These are phyloP conservation scores for Lipomyces yarrowii DNA, from an alignment of 1,139 yeast species.

Conservation along the genomic window DNA sequence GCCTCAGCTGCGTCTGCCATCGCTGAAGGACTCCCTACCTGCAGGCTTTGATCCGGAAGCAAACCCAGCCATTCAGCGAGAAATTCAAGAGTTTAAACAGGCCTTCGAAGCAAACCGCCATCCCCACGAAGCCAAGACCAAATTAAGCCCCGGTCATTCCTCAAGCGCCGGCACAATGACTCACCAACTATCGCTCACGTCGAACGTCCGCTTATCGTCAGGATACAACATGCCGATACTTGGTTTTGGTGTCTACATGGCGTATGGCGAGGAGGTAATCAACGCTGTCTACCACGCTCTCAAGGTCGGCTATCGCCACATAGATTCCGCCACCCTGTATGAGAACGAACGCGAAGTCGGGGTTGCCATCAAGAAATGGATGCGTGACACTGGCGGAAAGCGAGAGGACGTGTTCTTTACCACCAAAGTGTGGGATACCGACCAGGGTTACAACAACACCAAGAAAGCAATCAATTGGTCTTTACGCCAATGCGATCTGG, in stretches of 20 bases:
- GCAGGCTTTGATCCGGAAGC: conserved; percentile 8
- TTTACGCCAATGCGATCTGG: conserved; percentile 53
- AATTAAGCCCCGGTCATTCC: background rate
- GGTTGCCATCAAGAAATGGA: conserved; percentile 54
- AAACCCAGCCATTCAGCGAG: conserved; percentile 8
- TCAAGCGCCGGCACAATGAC: conserved; percentile 3
- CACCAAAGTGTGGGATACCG: conserved; percentile 64
- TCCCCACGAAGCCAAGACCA: background rate
- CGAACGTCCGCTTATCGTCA: conserved; percentile 42
- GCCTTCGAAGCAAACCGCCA: background rate
- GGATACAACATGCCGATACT: conserved; percentile 55
- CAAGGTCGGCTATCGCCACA: conserved; percentile 35
- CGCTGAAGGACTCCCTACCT: conserved; percentile 8
- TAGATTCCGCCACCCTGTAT: conserved; percentile 57
- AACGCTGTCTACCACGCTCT: conserved; percentile 33
- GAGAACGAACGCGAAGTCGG: conserved; percentile 57
- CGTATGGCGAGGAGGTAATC: conserved; percentile 32
- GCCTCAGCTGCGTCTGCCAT: conserved; percentile 5
- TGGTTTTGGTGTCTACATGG: conserved; percentile 51
- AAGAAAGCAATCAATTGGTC: conserved; percentile 55
- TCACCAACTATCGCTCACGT: conserved; percentile 14
- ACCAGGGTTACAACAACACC: conserved; percentile 58
- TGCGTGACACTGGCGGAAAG: conserved; percentile 50
- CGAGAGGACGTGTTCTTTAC: conserved; percentile 70
- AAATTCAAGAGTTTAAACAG: background rate